phyloP scores from a whole-genome alignment of 768 basidiomycete species.

The Naganishia antarctica region DNA sequence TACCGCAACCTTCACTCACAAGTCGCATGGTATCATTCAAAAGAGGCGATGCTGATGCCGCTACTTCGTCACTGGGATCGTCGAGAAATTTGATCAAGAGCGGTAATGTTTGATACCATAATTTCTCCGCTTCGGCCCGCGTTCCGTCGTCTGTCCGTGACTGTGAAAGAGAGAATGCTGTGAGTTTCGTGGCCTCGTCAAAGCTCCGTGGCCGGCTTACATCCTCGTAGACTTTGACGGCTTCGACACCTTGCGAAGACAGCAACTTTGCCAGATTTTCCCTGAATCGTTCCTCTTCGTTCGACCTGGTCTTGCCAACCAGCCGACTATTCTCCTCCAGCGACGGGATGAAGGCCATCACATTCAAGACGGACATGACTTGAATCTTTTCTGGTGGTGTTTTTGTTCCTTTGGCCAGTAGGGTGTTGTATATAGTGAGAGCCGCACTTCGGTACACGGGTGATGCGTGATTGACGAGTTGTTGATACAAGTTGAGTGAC shows the following conservation, averaged over 20 bases:
- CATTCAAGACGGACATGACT: conserved; percentile 78
- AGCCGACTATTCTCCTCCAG: conserved; percentile 69
- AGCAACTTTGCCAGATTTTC: conserved; percentile 80
- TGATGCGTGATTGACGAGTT: conserved; percentile 69
- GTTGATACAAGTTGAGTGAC: conserved; percentile 79
- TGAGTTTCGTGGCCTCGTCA: too few relatives aligned
- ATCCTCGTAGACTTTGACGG: conserved; percentile 72
- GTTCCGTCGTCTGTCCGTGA: conserved; percentile 48
- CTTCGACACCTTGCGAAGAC: conserved; percentile 73
- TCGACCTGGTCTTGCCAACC: conserved; percentile 69
- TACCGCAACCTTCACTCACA: conserved; percentile 58
- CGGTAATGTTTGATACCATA: conserved; percentile 68
- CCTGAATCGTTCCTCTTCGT: conserved; percentile 74
- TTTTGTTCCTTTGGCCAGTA: conserved; percentile 89
- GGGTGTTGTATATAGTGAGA: conserved; percentile 69
- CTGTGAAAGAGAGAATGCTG: too few relatives aligned
- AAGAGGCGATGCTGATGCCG: conserved; percentile 75
- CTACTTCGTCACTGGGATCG: conserved; percentile 84
- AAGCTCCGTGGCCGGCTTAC: conserved; percentile 52
- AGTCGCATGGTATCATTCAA: conserved; percentile 67
- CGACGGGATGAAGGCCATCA: conserved; percentile 73
- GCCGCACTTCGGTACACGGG: conserved; percentile 73
- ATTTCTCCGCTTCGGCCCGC: conserved; percentile 60
- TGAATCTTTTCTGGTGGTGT: conserved; percentile 84
- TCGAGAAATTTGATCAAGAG: conserved; percentile 81